phyloP scores from a whole-genome alignment of 345 rosid species.

The Camelina sativa region DNA sequence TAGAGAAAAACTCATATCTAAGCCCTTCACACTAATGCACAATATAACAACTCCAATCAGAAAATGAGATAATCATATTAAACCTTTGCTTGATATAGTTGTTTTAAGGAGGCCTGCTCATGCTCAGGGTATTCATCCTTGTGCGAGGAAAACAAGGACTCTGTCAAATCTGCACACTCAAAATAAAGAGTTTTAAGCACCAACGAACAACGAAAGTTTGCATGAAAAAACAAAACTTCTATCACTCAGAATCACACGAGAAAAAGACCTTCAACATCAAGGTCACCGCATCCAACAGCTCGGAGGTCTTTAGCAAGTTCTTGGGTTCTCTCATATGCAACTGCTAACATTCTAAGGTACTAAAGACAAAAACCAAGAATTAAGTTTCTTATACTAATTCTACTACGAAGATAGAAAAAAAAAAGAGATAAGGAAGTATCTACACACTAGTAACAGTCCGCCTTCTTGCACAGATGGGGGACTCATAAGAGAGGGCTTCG shows the following conservation, averaged over 20 bases:
- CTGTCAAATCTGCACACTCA: constrained; percentile 72
- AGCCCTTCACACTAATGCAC: constrained; percentile 16
- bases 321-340: constrained; percentile 95
- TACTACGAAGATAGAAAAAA: constrained; percentile 15
- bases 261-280: constrained; percentile 86
- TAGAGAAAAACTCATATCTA: constrained; percentile 35
- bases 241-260: constrained; percentile 34
- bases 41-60: constrained; percentile 19
- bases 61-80: constrained; percentile 14
- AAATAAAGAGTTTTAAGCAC: constrained; percentile 35
- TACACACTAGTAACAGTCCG: constrained; percentile 56
- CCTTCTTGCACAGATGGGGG: constrained; percentile 87
- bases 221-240: constrained; percentile 11
- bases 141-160: constrained; percentile 89
- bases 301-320: constrained; percentile 96
- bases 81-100: constrained; percentile 91
- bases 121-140: constrained; percentile 97
- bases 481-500: constrained; percentile 91
- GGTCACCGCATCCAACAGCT: constrained; percentile 96
- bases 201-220: background rate
- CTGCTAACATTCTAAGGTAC: constrained; percentile 98
- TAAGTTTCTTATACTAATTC: constrained; percentile 12
- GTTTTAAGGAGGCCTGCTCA: constrained; percentile 90
- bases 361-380: constrained; percentile 55
- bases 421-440: constrained; percentile 24